A percentile compares a stretch with the other conserved stretches of the same genome.
These are phyloP conservation scores for Diophrys appendiculata DNA, from an alignment of 73 alveolate genomes.

Conservation along the genomic window DNA sequence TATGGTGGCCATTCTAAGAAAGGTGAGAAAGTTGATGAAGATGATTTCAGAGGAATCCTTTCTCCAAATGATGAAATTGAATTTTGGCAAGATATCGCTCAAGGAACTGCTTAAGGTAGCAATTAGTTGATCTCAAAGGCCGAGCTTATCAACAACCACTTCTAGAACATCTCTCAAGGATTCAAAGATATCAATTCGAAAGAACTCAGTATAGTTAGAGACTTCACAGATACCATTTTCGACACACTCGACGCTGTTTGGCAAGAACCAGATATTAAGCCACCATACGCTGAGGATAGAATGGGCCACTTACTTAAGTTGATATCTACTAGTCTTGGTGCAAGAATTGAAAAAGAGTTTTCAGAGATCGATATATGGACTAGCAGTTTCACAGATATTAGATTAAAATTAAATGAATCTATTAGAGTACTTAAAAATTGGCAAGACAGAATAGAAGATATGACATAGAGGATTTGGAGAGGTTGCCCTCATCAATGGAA, in stretches of 20 bases:
- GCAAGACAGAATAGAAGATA: conserved; percentile 53
- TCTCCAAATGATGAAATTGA: conserved; percentile 77
- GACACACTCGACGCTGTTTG: conserved; percentile 70
- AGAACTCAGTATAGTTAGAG: conserved; percentile 56
- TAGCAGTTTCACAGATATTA: conserved; percentile 55
- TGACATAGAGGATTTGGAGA: conserved; percentile 55
- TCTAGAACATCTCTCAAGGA: conserved; percentile 35
- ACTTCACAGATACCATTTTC: conserved; percentile 39
- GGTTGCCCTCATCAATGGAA: conserved; percentile 42
- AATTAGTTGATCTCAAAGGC: conserved; percentile 54
- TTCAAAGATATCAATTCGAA: conserved; percentile 48
- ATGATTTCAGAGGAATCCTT: conserved; percentile 58
- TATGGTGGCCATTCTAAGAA: conserved; percentile 43
- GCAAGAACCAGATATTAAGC: conserved; percentile 50
- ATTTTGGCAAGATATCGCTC: conserved; percentile 64
- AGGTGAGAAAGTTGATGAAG: conserved; percentile 46
- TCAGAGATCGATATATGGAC: conserved; percentile 60
- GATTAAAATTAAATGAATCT: conserved; percentile 70
- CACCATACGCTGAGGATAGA: conserved; percentile 65
- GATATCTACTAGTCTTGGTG: conserved; percentile 53
- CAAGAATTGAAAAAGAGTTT: conserved; percentile 60
- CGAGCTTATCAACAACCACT: conserved; percentile 53
- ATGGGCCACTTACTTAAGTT: conserved; percentile 65
- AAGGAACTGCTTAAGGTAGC: conserved; percentile 21
- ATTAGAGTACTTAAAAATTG: conserved; percentile 60